Conservation (phyloP, 805 yeast species). For the Starmerella potacharoeniae region DNA sequence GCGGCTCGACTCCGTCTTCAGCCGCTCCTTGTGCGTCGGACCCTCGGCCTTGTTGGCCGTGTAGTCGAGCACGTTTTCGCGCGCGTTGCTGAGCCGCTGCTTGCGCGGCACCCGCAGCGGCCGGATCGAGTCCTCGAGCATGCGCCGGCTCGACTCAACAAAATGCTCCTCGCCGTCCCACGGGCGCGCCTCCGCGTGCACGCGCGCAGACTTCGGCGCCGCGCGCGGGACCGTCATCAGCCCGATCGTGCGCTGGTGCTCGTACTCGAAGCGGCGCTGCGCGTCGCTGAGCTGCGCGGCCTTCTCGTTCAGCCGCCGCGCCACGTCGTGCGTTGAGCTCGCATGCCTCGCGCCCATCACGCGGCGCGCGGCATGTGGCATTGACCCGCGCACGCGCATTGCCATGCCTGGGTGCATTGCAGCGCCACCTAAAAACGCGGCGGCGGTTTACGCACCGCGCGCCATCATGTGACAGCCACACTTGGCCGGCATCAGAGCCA, state of each 20-base stretch:
- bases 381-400: not conserved
- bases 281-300: slow-evolving; percentile 1
- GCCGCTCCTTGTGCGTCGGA: slow-evolving; percentile 18
- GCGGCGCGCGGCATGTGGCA: not conserved
- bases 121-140: slow-evolving; percentile 44
- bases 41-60: slow-evolving; percentile 33
- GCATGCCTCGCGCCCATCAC: not conserved
- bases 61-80: slow-evolving; percentile 58
- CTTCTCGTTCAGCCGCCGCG: slow-evolving; percentile 1
- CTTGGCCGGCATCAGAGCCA: too few relatives aligned
- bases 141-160: slow-evolving; percentile 39
- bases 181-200: slow-evolving; percentile 40
- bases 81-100: slow-evolving; percentile 45
- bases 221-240: slow-evolving; percentile 34
- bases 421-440: not conserved
- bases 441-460: not conserved
- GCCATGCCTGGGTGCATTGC: not conserved
- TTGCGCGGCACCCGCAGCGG: slow-evolving; percentile 28
- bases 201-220: slow-evolving; percentile 37
- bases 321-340: not conserved
- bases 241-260: slow-evolving; percentile 35
- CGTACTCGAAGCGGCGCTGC: slow-evolving; percentile 29
- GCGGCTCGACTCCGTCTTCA: slow-evolving; percentile 4
- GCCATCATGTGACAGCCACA: not conserved
- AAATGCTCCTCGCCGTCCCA: slow-evolving; percentile 50